Conservation (phyloP, 768 basidiomycete species). For the Collybia mongolica region DNA sequence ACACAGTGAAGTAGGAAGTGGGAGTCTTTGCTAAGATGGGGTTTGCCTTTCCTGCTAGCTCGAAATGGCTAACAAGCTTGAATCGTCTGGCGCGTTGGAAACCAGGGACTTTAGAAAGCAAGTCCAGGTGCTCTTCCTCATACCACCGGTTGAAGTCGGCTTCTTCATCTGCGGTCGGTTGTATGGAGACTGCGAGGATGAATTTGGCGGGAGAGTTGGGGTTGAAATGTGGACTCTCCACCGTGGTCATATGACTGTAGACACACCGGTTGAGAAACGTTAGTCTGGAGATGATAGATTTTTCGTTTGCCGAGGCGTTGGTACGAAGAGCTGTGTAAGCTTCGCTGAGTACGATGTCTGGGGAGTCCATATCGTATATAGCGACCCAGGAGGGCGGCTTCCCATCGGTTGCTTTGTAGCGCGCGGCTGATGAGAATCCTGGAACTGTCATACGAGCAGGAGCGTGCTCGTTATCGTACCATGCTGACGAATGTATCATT, state of each 20-base stretch:
- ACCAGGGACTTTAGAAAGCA: slow-evolving; percentile 23
- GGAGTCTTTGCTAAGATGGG: slow-evolving; percentile 2
- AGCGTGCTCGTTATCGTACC: slow-evolving; percentile 31
- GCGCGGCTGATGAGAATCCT: slow-evolving; percentile 19
- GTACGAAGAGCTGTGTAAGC: slow-evolving; percentile 19
- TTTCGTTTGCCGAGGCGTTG: neutral
- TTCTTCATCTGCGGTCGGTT: slow-evolving; percentile 17
- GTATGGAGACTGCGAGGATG: slow-evolving; percentile 16
- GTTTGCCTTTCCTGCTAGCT: slow-evolving; percentile 7
- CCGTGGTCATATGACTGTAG: slow-evolving; percentile 16
- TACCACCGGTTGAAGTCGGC: slow-evolving; percentile 29
- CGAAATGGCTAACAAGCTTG: slow-evolving; percentile 14
- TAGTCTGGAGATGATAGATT: slow-evolving; percentile 7
- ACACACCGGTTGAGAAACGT: slow-evolving; percentile 21
- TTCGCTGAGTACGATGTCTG: slow-evolving; percentile 16
- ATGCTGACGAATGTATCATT: slow-evolving; percentile 17
- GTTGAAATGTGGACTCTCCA: slow-evolving; percentile 12
- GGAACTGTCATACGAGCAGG: slow-evolving; percentile 24
- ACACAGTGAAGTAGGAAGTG: slow-evolving; percentile 9
- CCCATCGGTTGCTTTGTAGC: slow-evolving; percentile 27
- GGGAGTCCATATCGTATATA: slow-evolving; percentile 24
- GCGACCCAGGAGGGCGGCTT: slow-evolving; percentile 27
- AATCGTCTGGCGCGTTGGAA: slow-evolving; percentile 25
- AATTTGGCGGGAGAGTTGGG: slow-evolving; percentile 12
- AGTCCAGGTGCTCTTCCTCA: slow-evolving; percentile 24